Evolutionary conservation across 192 early-diverging fungal genomes (phyloP).

Genomic region (Diversispora epigaea): DNA sequence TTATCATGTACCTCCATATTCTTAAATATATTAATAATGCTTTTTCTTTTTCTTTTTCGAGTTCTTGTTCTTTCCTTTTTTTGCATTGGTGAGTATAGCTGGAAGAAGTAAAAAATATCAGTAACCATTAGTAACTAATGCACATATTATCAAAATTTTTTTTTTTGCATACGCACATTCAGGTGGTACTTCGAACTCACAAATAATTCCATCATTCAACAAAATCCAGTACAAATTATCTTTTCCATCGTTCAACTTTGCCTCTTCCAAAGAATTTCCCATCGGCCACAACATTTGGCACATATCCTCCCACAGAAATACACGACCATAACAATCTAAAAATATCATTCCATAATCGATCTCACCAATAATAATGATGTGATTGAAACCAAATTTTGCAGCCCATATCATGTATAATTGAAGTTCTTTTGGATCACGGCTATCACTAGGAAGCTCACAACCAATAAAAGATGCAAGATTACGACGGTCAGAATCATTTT

Average conservation of each 20-base stretch:
- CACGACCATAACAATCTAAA: conserved; percentile 16
- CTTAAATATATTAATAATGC: not conserved
- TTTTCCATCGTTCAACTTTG: not conserved
- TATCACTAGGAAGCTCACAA: not conserved
- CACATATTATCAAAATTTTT: not conserved
- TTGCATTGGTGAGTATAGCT: not conserved
- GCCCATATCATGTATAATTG: not conserved
- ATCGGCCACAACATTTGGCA: not conserved
- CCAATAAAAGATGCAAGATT: conserved; percentile 15
- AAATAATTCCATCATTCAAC: not conserved
- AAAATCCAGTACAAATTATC: conserved; percentile 2
- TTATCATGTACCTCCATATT: not conserved
- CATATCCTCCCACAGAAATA: not conserved
- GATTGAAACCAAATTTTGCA: conserved; percentile 27
- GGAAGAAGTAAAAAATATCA: not conserved
- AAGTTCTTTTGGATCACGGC: conserved; percentile 14
- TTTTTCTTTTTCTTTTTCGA: not conserved
- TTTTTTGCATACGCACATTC: not conserved
- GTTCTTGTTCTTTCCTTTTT: not conserved
- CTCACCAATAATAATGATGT: conserved; percentile 24
- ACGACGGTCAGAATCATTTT: conserved; percentile 10
- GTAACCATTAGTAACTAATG: not conserved
- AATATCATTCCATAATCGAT: conserved; percentile 12
- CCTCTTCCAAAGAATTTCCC: not conserved
- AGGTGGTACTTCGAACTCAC: not conserved